Conservation (phyloP, 1,284 basidiomycete species). For the Leccinum fuscescens region DNA sequence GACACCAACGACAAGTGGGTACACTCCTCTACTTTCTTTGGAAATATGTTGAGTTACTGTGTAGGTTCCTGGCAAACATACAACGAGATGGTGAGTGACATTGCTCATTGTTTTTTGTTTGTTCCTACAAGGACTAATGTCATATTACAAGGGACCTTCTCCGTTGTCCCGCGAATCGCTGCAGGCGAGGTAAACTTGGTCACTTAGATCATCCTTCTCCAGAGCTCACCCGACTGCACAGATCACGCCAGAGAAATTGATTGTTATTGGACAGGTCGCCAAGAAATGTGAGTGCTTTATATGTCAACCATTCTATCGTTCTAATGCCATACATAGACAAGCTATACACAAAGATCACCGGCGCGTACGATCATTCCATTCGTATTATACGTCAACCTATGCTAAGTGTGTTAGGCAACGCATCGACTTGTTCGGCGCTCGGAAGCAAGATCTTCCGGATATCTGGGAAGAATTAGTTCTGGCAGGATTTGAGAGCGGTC, state of each 20-base stretch:
- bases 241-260: conserved; percentile 68
- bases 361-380: conserved; percentile 28
- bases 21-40: neutral
- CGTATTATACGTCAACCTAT: neutral
- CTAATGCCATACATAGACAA: conserved; percentile 30
- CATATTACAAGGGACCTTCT: conserved; percentile 52
- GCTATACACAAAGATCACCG: conserved; percentile 70
- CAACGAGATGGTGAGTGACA: conserved; percentile 60
- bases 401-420: conserved; percentile 45
- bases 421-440: conserved; percentile 74
- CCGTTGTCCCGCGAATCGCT: conserved; percentile 69
- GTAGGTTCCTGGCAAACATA: conserved; percentile 68
- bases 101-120: neutral
- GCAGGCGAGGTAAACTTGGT: conserved; percentile 50
- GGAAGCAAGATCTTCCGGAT: conserved; percentile 71
- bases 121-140: neutral
- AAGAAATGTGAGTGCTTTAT: conserved; percentile 52
- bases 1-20: conserved; percentile 59
- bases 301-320: neutral
- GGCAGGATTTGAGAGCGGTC: conserved; percentile 75
- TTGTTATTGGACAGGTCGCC: conserved; percentile 67
- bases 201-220: neutral
- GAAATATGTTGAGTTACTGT: neutral
- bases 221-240: conserved; percentile 15
- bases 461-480: conserved; percentile 71